These are phyloP conservation scores for Helianthus annuus DNA, from an alignment of 129 eudicot genomes.

Conservation along the genomic window DNA sequence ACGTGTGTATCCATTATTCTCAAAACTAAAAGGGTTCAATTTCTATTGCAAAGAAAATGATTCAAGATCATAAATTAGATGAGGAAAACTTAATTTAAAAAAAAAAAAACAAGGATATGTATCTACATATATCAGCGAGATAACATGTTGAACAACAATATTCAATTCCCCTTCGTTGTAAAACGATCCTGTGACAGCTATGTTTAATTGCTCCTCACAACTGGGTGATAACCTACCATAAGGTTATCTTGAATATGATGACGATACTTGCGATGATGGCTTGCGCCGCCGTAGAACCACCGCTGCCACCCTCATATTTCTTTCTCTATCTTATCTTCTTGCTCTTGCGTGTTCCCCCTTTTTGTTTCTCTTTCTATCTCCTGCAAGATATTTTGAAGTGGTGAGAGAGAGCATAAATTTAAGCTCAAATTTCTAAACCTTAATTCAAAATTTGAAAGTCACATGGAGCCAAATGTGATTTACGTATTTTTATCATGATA, in stretches of 20 bases:
- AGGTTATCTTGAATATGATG: slow-evolving; percentile 53
- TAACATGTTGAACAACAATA: slow-evolving; percentile 79
- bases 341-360: too few relatives aligned
- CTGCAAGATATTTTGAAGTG: too few relatives aligned
- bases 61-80: background rate
- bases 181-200: slow-evolving; percentile 94
- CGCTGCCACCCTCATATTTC: too few relatives aligned
- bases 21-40: background rate
- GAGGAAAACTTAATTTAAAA: background rate
- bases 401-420: too few relatives aligned
- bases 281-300: too few relatives aligned
- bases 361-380: too few relatives aligned
- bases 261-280: too few relatives aligned
- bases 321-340: too few relatives aligned
- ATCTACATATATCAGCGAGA: slow-evolving; percentile 78
- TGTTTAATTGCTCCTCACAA: slow-evolving; percentile 89
- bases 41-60: background rate
- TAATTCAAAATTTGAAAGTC: too few relatives aligned
- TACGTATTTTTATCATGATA: too few relatives aligned
- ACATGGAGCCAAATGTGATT: too few relatives aligned
- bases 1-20: background rate
- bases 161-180: slow-evolving; percentile 92
- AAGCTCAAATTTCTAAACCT: too few relatives aligned
- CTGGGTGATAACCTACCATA: slow-evolving; percentile 81
- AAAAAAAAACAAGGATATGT: slow-evolving; percentile 10